Conservation (phyloP, 441 rosid genomes). For the Syzygium syzygioides region DNA sequence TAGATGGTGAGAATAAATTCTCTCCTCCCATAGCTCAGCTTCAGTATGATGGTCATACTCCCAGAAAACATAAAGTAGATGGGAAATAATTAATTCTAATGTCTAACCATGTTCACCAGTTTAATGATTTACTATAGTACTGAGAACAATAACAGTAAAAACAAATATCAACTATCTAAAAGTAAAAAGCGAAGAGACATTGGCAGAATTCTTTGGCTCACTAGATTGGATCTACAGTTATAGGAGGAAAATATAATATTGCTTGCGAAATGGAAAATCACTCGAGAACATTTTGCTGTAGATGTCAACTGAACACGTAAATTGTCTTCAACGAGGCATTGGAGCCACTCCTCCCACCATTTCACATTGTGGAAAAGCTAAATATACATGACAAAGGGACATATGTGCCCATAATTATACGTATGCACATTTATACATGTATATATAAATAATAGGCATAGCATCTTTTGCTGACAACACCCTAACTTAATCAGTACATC, state of each 20-base stretch:
- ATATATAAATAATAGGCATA: not conserved
- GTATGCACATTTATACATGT: not conserved
- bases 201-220: not conserved
- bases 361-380: not conserved
- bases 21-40: not conserved
- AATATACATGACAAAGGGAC: not conserved
- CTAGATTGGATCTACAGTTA: not conserved
- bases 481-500: not conserved
- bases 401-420: not conserved
- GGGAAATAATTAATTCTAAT: not conserved
- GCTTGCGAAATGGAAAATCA: not conserved
- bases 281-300: not conserved
- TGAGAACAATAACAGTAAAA: not conserved
- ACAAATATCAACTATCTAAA: not conserved
- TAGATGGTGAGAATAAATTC: not conserved
- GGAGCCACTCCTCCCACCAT: not conserved
- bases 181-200: not conserved
- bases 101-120: not conserved
- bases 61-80: too few relatives aligned
- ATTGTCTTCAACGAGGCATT: not conserved
- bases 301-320: not conserved
- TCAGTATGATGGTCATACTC: not conserved
- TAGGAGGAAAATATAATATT: not conserved
- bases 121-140: not conserved
- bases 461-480: not conserved